A percentile compares a stretch with the other conserved stretches of the same genome.
Evolutionary conservation across 176 grass and related monocot genomes (phyloP).

Genomic region (Dactylis glomerata): DNA sequence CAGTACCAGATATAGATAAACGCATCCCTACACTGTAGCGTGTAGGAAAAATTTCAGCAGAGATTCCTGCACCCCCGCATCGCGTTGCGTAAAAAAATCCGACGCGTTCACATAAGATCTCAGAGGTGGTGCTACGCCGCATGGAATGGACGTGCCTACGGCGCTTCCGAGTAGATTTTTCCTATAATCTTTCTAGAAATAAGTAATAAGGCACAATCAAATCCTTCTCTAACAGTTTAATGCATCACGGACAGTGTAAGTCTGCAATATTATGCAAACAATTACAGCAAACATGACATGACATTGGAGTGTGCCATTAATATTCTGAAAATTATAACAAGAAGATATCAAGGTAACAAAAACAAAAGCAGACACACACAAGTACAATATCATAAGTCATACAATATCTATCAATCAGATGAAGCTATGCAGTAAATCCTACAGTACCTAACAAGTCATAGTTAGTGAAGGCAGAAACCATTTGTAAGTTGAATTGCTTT

Average conservation of each 20-base stretch:
- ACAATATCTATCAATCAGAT: not conserved
- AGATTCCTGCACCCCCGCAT: too few relatives aligned
- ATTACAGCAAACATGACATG: not conserved
- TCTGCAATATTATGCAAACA: slow-evolving; percentile 1
- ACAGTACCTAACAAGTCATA: not conserved
- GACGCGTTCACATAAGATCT: too few relatives aligned
- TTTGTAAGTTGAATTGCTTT: not conserved
- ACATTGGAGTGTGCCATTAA: not conserved
- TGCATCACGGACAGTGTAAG: not conserved
- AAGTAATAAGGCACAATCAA: not conserved
- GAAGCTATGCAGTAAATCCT: not conserved
- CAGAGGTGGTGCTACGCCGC: too few relatives aligned
- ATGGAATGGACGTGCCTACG: too few relatives aligned
- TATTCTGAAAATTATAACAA: not conserved
- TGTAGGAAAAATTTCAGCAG: too few relatives aligned
- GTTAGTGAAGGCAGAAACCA: not conserved
- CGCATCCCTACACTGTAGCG: too few relatives aligned
- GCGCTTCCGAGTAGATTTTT: too few relatives aligned
- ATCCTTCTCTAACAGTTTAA: not conserved
- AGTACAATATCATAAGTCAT: not conserved
- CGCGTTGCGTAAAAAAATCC: too few relatives aligned
- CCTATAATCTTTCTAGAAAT: too few relatives aligned
- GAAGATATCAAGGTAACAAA: not conserved
- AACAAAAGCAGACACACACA: not conserved
- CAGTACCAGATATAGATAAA: too few relatives aligned